Conservation (phyloP, 805 yeast species). For the Candida fluviatilis region DNA sequence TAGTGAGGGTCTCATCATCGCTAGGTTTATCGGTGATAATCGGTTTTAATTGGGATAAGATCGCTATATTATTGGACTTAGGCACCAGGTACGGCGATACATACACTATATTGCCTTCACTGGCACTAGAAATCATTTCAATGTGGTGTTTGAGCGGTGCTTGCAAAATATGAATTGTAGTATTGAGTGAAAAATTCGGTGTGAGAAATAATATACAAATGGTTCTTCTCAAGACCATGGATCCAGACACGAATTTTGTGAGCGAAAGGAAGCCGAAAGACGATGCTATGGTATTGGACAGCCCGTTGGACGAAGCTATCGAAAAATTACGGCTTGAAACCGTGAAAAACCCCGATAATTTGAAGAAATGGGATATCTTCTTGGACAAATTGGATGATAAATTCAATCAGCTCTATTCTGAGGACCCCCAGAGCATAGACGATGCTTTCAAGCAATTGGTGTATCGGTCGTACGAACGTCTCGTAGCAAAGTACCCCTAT, state of each 20-base stretch:
- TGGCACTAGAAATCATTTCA: background rate
- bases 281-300: background rate
- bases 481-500: constrained; percentile 55
- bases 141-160: background rate
- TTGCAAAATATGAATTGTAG: background rate
- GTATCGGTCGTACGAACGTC: constrained; percentile 16
- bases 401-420: constrained; percentile 12
- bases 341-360: constrained; percentile 23
- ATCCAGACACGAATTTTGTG: background rate
- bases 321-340: constrained; percentile 5
- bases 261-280: background rate
- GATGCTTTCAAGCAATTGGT: constrained; percentile 17
- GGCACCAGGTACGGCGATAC: constrained; percentile 2
- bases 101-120: background rate
- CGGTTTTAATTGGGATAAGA: constrained; percentile 1
- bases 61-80: constrained; percentile 1
- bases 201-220: background rate
- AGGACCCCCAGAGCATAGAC: constrained; percentile 8
- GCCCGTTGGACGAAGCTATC: constrained; percentile 1
- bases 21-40: too few relatives aligned
- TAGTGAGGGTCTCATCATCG: background rate
- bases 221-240: background rate
- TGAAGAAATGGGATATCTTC: constrained; percentile 37
- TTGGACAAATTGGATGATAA: constrained; percentile 24
- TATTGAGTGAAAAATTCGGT: background rate